Evolutionary conservation across 768 basidiomycete genomes (phyloP).

Genomic region (Suillus paluster): DNA sequence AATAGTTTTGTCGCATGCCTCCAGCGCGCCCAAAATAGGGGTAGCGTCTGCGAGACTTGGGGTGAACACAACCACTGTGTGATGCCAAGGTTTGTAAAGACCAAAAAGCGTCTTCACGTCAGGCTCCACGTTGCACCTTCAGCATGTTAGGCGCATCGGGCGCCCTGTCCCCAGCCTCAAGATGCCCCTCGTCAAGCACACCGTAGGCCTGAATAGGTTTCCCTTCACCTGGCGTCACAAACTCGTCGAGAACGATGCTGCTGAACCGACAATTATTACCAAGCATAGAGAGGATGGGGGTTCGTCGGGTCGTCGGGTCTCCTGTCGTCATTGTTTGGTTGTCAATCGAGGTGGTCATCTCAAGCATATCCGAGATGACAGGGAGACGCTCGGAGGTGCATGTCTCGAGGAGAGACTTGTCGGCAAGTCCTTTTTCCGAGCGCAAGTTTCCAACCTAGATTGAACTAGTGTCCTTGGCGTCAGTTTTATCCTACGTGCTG

Average conservation of each 20-base stretch:
- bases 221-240: background rate
- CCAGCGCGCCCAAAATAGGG: background rate
- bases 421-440: slow-evolving; percentile 26
- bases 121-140: slow-evolving; percentile 8
- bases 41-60: slow-evolving; percentile 14
- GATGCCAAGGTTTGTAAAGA: slow-evolving; percentile 27
- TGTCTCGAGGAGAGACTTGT: slow-evolving; percentile 24
- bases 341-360: slow-evolving; percentile 24
- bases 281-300: slow-evolving; percentile 34
- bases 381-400: slow-evolving; percentile 32
- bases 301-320: too few species aligned
- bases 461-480: slow-evolving; percentile 12
- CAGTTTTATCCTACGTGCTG: background rate
- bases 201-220: slow-evolving; percentile 5
- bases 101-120: slow-evolving; percentile 29
- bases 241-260: slow-evolving; percentile 16
- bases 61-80: slow-evolving; percentile 12
- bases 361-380: slow-evolving; percentile 31
- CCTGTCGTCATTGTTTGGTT: background rate
- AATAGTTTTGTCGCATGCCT: background rate
- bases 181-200: slow-evolving; percentile 15
- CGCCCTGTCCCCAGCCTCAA: slow-evolving; percentile 12
- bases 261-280: slow-evolving; percentile 17
- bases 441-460: slow-evolving; percentile 31
- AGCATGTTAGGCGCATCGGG: slow-evolving; percentile 24